Conservation (phyloP, 495 filamentous ascomycete genomes). For the Penicillium diatomitis region DNA sequence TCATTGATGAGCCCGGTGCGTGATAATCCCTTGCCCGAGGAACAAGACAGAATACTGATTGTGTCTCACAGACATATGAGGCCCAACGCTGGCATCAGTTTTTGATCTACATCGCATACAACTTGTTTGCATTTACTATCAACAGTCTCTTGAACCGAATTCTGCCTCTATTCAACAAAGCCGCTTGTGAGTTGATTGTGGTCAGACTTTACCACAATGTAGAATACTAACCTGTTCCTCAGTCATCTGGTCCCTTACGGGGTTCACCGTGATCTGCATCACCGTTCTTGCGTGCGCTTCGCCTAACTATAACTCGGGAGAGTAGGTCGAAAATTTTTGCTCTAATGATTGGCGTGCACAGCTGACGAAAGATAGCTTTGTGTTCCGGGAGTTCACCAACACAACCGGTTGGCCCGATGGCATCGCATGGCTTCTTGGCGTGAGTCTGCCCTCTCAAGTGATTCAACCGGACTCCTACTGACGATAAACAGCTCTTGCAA, state of each 20-base stretch:
- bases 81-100: slow-evolving; percentile 64
- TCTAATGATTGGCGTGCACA: slow-evolving; percentile 14
- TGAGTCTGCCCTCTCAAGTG: slow-evolving; percentile 13
- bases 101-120: slow-evolving; percentile 61
- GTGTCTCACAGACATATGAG: slow-evolving; percentile 32
- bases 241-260: slow-evolving; percentile 58
- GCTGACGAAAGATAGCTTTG: slow-evolving; percentile 43
- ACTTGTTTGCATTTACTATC: slow-evolving; percentile 51
- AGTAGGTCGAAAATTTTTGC: slow-evolving; percentile 39
- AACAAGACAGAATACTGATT: too few species aligned
- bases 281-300: slow-evolving; percentile 55
- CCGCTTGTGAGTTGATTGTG: slow-evolving; percentile 25
- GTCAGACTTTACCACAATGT: neutral
- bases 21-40: neutral
- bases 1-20: slow-evolving; percentile 45
- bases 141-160: slow-evolving; percentile 57
- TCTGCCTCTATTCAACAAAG: slow-evolving; percentile 58
- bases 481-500: slow-evolving; percentile 39
- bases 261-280: slow-evolving; percentile 60
- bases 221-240: slow-evolving; percentile 1
- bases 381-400: slow-evolving; percentile 52
- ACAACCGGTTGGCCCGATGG: slow-evolving; percentile 55
- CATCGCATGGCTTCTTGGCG: slow-evolving; percentile 53
- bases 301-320: slow-evolving; percentile 49
- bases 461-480: neutral